These are phyloP conservation scores for Aspergillus sergii DNA, from an alignment of 2,329 filamentous ascomycete genomes.

Conservation along the genomic window DNA sequence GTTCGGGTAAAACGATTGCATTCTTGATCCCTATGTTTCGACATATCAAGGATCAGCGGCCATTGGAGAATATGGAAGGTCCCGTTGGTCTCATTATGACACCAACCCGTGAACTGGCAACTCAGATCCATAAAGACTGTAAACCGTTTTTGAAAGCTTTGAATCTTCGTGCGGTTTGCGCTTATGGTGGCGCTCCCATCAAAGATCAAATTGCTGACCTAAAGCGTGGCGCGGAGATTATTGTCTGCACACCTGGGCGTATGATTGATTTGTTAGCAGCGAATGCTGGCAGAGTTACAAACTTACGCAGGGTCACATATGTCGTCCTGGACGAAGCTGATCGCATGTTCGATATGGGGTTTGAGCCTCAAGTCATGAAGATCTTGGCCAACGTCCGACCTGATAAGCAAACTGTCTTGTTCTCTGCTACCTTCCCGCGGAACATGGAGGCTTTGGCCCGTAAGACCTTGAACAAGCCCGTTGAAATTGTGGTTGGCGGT, in stretches of 20 bases:
- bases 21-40: constrained; percentile 97
- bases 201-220: constrained; percentile 97
- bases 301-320: constrained; percentile 85
- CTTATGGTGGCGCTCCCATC: constrained; percentile 92
- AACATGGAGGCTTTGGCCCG: constrained; percentile 90
- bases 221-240: constrained; percentile 91
- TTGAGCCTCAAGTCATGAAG: constrained; percentile 97
- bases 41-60: constrained; percentile 91
- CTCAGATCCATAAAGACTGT: constrained; percentile 92
- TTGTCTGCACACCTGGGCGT: constrained; percentile 91
- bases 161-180: constrained; percentile 82
- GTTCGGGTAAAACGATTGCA: constrained; percentile 95
- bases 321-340: constrained; percentile 96
- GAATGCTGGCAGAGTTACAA: constrained; percentile 92
- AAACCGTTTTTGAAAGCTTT: constrained; percentile 91
- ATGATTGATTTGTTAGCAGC: constrained; percentile 94
- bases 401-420: constrained; percentile 89
- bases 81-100: constrained; percentile 89
- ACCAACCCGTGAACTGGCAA: constrained; percentile 88
- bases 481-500: constrained; percentile 91
- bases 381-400: constrained; percentile 90
- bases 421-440: constrained; percentile 93
- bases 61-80: constrained; percentile 80
- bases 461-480: constrained; percentile 80
- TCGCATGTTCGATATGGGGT: constrained; percentile 99